Conservation (phyloP, 305 asterid genomes). For the Solanum aculeatissimum region DNA sequence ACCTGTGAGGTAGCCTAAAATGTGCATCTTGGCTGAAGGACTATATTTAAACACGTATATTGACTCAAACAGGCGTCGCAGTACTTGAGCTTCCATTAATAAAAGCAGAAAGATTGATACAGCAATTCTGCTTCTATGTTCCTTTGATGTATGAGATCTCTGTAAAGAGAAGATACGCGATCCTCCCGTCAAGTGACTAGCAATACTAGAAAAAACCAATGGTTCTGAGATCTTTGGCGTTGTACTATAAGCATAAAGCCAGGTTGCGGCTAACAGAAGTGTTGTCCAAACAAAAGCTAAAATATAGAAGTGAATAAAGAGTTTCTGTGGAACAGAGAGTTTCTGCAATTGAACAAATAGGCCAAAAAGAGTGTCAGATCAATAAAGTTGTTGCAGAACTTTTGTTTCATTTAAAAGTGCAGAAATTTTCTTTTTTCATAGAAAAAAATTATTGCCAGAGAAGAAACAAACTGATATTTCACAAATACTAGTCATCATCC, state of each 20-base stretch:
- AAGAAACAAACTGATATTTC: not conserved
- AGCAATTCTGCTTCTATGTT: slow-evolving; percentile 34
- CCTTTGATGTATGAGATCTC: slow-evolving; percentile 19
- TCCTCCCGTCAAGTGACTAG: slow-evolving; percentile 56
- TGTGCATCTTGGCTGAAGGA: slow-evolving; percentile 82
- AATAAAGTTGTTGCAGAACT: not conserved
- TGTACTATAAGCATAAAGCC: slow-evolving; percentile 43
- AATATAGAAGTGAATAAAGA: slow-evolving; percentile 67
- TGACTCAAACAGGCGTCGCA: slow-evolving; percentile 68
- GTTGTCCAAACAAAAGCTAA: slow-evolving; percentile 62
- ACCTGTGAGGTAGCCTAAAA: slow-evolving; percentile 57
- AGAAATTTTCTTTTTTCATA: not conserved
- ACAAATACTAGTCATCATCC: not conserved
- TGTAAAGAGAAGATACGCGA: slow-evolving; percentile 29
- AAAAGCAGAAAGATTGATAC: slow-evolving; percentile 60
- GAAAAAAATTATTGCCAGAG: not conserved
- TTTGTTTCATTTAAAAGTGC: not conserved
- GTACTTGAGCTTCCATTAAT: slow-evolving; percentile 69
- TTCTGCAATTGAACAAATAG: slow-evolving; percentile 31
- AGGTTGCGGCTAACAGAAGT: slow-evolving; percentile 51
- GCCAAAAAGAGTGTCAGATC: not conserved
- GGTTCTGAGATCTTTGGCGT: slow-evolving; percentile 33
- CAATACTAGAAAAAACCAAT: slow-evolving; percentile 32
- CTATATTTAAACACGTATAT: slow-evolving; percentile 65
- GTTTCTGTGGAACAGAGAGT: slow-evolving; percentile 62